Evolutionary conservation across 208 protist species (phyloP).

Genomic region (Trichomonas vaginalis): DNA sequence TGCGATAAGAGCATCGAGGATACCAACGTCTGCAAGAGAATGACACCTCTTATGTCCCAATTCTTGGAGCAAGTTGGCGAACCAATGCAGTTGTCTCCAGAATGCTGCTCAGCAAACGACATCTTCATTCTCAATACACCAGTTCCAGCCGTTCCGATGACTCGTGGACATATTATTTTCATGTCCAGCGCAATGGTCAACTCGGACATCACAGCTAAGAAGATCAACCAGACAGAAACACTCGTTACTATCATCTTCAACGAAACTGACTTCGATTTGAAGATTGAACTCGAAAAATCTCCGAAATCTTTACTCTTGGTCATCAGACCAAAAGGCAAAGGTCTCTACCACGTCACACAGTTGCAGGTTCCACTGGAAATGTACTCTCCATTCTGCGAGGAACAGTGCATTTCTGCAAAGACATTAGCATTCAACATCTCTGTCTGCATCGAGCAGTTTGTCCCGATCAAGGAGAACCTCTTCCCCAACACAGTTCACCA

Average conservation of each 20-base stretch:
- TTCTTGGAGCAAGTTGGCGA: not conserved
- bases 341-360: not conserved
- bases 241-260: slow-evolving; percentile 6
- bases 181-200: not conserved
- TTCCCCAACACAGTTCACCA: not conserved
- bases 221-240: not conserved
- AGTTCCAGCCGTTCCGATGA: not conserved
- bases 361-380: not conserved
- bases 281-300: not conserved
- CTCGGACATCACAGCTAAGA: not conserved
- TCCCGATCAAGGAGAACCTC: not conserved
- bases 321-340: not conserved
- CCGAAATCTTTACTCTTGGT: not conserved
- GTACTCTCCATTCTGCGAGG: not conserved
- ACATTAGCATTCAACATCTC: not conserved
- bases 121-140: not conserved
- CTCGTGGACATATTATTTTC: not conserved
- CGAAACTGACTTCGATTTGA: not conserved
- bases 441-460: not conserved
- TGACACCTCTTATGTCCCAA: not conserved
- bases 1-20: not conserved
- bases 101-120: not conserved
- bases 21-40: not conserved
- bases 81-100: not conserved
- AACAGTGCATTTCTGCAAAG: not conserved